A percentile compares a stretch with the other conserved stretches of the same genome.
Evolutionary conservation across 2,329 filamentous ascomycete species (phyloP).

Genomic region (Pyricularia pennisetigena): DNA sequence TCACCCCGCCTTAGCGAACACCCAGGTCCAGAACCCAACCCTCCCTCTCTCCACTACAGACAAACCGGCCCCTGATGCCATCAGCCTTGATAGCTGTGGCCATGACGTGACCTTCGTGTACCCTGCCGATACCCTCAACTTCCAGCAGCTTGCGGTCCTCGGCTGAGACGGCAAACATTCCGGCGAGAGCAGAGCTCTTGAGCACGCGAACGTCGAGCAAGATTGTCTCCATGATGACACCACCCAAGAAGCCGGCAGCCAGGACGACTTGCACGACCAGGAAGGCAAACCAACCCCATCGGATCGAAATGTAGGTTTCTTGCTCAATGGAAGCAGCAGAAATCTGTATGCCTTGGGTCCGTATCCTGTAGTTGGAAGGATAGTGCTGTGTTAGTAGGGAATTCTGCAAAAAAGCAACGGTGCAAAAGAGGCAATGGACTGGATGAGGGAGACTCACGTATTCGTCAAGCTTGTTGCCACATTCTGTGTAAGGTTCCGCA

Average conservation of each 20-base stretch:
- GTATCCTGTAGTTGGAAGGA: not conserved
- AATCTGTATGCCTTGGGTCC: slow-evolving; percentile 8
- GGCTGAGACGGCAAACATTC: slow-evolving; percentile 16
- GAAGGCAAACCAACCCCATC: slow-evolving; percentile 16
- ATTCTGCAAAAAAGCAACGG: not conserved
- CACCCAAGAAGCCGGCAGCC: slow-evolving; percentile 12
- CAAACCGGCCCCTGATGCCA: slow-evolving; percentile 1
- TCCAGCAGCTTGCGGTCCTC: slow-evolving; percentile 11
- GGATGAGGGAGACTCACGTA: slow-evolving; percentile 9
- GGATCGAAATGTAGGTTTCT: slow-evolving; percentile 13
- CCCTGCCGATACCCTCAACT: slow-evolving; percentile 4
- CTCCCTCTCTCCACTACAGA: slow-evolving; percentile 3
- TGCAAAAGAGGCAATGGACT: not conserved
- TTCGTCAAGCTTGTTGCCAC: slow-evolving; percentile 11
- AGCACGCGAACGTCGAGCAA: slow-evolving; percentile 13
- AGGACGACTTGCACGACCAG: slow-evolving; percentile 13
- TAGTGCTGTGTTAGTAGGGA: not conserved
- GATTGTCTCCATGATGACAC: slow-evolving; percentile 16
- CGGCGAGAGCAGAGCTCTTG: slow-evolving; percentile 16
- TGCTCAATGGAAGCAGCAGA: slow-evolving; percentile 10
- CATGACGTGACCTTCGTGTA: slow-evolving; percentile 7
- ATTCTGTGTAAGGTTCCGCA: slow-evolving; percentile 14
- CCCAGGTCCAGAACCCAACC: slow-evolving; percentile 10
- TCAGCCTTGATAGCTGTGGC: not conserved
- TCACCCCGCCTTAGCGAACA: not conserved